Base-by-base conservation (phyloP, 371 early-diverging fungal genomes). In the Dentiscutata heterogama region DNA sequence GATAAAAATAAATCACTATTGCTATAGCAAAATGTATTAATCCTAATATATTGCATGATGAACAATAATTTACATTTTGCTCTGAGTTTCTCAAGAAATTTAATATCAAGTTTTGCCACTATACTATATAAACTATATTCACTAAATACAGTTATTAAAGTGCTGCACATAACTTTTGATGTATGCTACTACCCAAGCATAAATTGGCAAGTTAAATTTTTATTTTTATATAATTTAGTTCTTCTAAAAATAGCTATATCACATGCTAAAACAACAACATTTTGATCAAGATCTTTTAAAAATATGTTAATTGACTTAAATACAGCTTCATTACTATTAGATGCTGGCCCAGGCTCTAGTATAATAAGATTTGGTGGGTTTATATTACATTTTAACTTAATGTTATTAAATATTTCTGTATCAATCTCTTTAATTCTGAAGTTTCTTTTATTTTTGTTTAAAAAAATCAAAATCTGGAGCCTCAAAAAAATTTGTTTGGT, bases 51-150 rank as follows among this genome's bases (percentile, higher is more conserved):
- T 3, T 22, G 50, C 64, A 63, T 27, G 42, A 63, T 42, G 64
- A 56, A 6, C 8, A 0, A 61, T 78, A 78, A n/a, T 78, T 29
- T 42, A 78, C 65, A n/a, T 39, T 22, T 0, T 22, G 35, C 46
- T 64, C 65, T 46, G n/a, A 78, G 58, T 63, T 61, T 64, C 25
- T 78, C 51, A 22, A 78, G 20, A 78, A 64, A 78, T 51, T n/a
- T 16, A 42, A 65, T 50, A 42, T 14, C 25, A 39, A 64, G 64
- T 39, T 22, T 64, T 27, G 61, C 63, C 13, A 27, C 65, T 14
- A 78, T 61, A 25, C 64, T 65, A 27, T 56, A 78, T 29, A 64
- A 64, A 2, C 65, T 51, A 51, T 61, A 78, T n/a, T 51, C 65
- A 20, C 22, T 42, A 27, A 78, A 78, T 11, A 20, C 25, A 8